A percentile compares a stretch with the other conserved stretches of the same genome.
Evolutionary conservation across 371 early-diverging fungal species (phyloP).

Genomic region (Mycotypha africana): DNA sequence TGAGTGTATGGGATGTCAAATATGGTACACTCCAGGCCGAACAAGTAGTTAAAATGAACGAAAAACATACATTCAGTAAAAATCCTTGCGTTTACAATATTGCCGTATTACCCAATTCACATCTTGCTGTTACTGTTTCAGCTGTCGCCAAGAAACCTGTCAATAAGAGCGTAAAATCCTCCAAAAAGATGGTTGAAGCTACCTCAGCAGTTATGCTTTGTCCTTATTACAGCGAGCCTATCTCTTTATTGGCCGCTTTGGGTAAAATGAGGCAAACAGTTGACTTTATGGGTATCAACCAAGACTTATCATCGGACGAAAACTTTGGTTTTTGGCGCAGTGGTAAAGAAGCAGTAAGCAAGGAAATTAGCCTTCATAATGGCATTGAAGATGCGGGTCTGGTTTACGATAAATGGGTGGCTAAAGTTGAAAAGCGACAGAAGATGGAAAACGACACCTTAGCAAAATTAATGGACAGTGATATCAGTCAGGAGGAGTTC

Average conservation of each 20-base stretch:
- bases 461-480: constrained; percentile 10
- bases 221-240: constrained; percentile 59
- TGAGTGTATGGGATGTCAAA: constrained; percentile 68
- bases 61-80: constrained; percentile 15
- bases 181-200: constrained; percentile 32
- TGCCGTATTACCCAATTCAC: constrained; percentile 33
- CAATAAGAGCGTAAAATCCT: constrained; percentile 20
- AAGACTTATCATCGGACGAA: constrained; percentile 13
- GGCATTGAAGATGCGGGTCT: constrained; percentile 7
- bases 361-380: constrained; percentile 1
- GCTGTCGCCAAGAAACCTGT: constrained; percentile 14
- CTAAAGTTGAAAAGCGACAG: constrained; percentile 20
- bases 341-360: constrained; percentile 24
- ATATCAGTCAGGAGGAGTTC: constrained; percentile 23
- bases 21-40: constrained; percentile 67
- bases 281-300: constrained; percentile 35
- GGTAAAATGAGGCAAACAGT: constrained; percentile 55
- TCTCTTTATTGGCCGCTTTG: constrained; percentile 65
- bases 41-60: constrained; percentile 22
- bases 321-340: constrained; percentile 27
- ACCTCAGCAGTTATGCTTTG: constrained; percentile 50
- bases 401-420: constrained; percentile 25
- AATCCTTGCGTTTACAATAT: constrained; percentile 28
- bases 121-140: constrained; percentile 35
- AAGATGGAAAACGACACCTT: constrained; percentile 17